These are phyloP conservation scores for Hygrophorus pudorinus DNA, from an alignment of 768 basidiomycete genomes.

Conservation along the genomic window DNA sequence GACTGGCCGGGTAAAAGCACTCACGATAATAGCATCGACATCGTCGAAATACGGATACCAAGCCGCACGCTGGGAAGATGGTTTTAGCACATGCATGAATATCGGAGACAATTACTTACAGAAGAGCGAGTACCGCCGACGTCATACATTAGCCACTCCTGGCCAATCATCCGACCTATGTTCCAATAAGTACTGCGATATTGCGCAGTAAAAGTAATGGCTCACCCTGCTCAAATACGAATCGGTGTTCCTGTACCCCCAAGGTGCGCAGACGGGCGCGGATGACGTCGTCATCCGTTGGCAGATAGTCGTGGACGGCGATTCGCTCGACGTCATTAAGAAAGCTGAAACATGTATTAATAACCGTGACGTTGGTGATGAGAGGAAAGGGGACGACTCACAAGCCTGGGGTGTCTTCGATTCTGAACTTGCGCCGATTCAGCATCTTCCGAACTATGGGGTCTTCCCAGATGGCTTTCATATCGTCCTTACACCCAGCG, in stretches of 20 bases:
- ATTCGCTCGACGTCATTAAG: constrained; percentile 61
- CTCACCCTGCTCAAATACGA: constrained; percentile 56
- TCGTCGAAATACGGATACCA: constrained; percentile 83
- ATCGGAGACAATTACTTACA: constrained; percentile 28
- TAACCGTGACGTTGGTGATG: neutral
- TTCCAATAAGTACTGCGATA: neutral
- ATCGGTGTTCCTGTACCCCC: constrained; percentile 67
- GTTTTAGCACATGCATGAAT: constrained; percentile 4
- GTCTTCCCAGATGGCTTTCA: constrained; percentile 63
- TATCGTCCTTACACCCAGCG: constrained; percentile 52
- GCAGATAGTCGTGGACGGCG: constrained; percentile 50
- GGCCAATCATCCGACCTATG: constrained; percentile 42
- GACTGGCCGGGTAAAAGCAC: no score
- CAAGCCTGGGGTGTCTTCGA: constrained; percentile 73
- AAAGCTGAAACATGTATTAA: constrained; percentile 35
- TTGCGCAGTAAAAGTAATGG: constrained; percentile 5
- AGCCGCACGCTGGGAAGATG: constrained; percentile 41
- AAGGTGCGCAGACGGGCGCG: constrained; percentile 71
- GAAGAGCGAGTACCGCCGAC: constrained; percentile 67
- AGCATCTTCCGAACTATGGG: constrained; percentile 52
- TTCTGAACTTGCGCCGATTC: constrained; percentile 35
- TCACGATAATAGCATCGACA: constrained; percentile 62
- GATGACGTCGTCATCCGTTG: constrained; percentile 68
- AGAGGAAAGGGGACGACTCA: constrained; percentile 25
- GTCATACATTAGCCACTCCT: constrained; percentile 77